Evolutionary conservation across 768 basidiomycete species (phyloP).

Genomic region (Russula emetica): DNA sequence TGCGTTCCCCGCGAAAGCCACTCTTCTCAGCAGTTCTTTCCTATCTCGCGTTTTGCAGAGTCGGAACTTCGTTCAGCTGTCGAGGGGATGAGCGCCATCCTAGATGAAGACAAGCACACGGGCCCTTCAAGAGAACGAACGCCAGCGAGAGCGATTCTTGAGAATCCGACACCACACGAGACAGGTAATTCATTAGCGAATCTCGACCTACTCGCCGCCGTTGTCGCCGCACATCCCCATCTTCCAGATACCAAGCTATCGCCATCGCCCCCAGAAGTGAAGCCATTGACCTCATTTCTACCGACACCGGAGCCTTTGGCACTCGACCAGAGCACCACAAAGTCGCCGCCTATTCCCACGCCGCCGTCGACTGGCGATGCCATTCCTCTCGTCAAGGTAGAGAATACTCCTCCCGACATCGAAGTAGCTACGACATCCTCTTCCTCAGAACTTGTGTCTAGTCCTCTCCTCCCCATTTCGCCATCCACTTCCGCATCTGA

Average conservation of each 20-base stretch:
- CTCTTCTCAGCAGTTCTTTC: conserved; percentile 16
- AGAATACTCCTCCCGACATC: conserved; percentile 16
- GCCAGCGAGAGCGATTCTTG: conserved; percentile 2
- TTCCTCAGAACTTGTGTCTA: conserved; percentile 20
- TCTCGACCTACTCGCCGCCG: conserved; percentile 23
- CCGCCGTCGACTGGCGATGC: neutral
- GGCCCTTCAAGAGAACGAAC: conserved; percentile 15
- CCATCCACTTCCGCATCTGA: conserved; percentile 25
- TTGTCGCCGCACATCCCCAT: conserved; percentile 22
- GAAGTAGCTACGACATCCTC: conserved; percentile 23
- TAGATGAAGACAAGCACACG: conserved; percentile 2
- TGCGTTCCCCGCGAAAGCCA: conserved; percentile 49
- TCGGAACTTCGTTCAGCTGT: conserved; percentile 21
- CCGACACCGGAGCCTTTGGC: neutral
- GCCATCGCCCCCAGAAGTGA: conserved; percentile 5
- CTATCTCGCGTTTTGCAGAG: conserved; percentile 22
- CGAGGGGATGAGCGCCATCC: conserved; percentile 19
- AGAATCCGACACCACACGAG: conserved; percentile 5
- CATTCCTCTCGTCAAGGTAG: conserved; percentile 15
- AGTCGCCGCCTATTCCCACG: neutral
- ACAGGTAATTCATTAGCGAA: conserved; percentile 12
- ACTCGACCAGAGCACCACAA: neutral
- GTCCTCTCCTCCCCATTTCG: conserved; percentile 23
- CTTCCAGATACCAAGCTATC: conserved; percentile 12
- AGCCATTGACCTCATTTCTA: conserved; percentile 5